Conservation (phyloP, 805 yeast genomes). For the Metschnikowia kofuensis region DNA sequence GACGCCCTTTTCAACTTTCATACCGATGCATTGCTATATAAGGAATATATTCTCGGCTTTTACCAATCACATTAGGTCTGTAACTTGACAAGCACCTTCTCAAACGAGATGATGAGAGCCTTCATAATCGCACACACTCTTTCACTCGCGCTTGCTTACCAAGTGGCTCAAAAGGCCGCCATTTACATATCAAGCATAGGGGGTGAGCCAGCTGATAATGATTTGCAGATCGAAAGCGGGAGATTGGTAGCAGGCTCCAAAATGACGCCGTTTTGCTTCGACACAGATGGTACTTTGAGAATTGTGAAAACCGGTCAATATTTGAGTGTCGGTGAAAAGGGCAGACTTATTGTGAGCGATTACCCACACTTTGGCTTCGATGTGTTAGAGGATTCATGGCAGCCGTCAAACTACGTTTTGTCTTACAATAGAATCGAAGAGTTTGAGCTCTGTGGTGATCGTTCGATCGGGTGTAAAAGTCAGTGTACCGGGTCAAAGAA, state of each 20-base stretch:
- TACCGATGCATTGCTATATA: too few relatives aligned
- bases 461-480: constrained; percentile 6
- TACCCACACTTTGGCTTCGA: constrained; percentile 4
- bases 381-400: background rate
- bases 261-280: constrained; percentile 1
- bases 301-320: background rate
- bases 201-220: background rate
- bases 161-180: background rate
- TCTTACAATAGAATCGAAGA: background rate
- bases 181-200: constrained; percentile 3
- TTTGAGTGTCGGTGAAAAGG: constrained; percentile 1
- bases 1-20: too few relatives aligned
- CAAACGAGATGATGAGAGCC: background rate
- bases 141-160: background rate
- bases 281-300: background rate
- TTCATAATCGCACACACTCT: background rate
- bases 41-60: too few relatives aligned
- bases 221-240: background rate
- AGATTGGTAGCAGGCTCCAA: background rate
- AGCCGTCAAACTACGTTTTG: background rate
- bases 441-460: constrained; percentile 7
- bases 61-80: too few relatives aligned
- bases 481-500: constrained; percentile 1
- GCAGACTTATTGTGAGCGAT: background rate
- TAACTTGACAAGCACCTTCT: too few relatives aligned